phyloP scores from a whole-genome alignment of 1,284 basidiomycete genomes.

The Apiotrichum sp. region DNA sequence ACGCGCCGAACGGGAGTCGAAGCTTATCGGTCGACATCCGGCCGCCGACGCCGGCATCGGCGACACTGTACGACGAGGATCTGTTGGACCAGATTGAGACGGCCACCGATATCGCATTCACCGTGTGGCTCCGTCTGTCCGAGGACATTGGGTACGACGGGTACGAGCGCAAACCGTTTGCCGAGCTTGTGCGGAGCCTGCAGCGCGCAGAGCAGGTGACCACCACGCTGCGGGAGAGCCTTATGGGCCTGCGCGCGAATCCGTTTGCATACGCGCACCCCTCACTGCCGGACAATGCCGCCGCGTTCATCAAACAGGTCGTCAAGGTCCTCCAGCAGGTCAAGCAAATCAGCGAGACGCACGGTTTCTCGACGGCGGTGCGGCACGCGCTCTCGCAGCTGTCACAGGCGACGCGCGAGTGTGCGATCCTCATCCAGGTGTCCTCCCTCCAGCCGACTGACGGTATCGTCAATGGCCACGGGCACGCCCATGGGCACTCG shows the following conservation, averaged over 20 bases:
- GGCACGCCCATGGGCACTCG: too few species aligned
- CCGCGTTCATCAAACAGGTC: conserved; percentile 46
- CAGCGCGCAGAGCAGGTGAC: conserved; percentile 41
- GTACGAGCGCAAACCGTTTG: conserved; percentile 21
- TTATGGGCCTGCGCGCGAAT: conserved; percentile 41
- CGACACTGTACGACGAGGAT: conserved; percentile 47
- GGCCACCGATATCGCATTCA: conserved; percentile 48
- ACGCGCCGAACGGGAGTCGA: conserved; percentile 10
- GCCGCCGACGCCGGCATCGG: conserved; percentile 42
- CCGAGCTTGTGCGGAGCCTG: conserved; percentile 40
- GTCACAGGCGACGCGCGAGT: conserved; percentile 49
- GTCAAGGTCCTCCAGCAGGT: conserved; percentile 48
- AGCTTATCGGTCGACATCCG: conserved; percentile 42
- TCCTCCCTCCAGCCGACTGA: conserved; percentile 33
- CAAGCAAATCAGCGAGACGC: conserved; percentile 42
- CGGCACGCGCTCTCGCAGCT: conserved; percentile 42
- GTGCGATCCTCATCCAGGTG: conserved; percentile 48
- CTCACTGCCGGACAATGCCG: conserved; percentile 34
- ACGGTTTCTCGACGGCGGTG: conserved; percentile 34
- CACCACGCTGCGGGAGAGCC: conserved; percentile 28
- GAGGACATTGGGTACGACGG: conserved; percentile 42
- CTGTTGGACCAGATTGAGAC: conserved; percentile 49
- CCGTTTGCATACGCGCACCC: conserved; percentile 23
- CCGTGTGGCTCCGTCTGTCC: conserved; percentile 49
- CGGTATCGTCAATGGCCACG: neutral